Evolutionary conservation across 352 stramenopile genomes (phyloP), one percentile per base, ranked within the genome.

Genomic region (Globisporangium cylindrosporum): DNA sequence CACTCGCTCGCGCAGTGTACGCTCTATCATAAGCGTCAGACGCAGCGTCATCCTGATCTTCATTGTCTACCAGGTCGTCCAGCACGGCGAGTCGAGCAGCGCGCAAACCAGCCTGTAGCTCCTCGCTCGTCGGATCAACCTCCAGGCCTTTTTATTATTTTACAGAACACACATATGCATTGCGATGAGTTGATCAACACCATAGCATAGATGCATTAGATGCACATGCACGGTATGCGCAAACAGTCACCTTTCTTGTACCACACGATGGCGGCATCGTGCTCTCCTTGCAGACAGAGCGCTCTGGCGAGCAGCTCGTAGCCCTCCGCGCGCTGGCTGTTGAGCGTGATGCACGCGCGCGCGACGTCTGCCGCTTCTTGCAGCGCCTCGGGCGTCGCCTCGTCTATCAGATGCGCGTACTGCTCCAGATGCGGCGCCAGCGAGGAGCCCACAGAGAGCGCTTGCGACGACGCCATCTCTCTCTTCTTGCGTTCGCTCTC

Each of bases 51-150:
- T 66, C 69, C 6, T 75, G 71, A 0, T 82, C 72, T 0, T 80
- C 68, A 24, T 77, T 76, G 38, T 82, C 72, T 3, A 78, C 70
- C 14, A 73, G 74, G 22, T 75, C 63, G 53, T 83, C 75, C 0
- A 92, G 59, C 24, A 92, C 85, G 32, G 73, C 75, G 27, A 93
- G 69, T 46, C 85, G 80, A 60, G 85, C 81, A 34, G 71, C 66
- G 66, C 76, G 81, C n/a, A 93, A 70, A 29, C 70, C 69, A 0
- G 29, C 59, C 55, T 82, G 70, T 12, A 93, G 73, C 66, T 84
- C 70, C 15, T 49, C 58, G 59, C 79, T 73, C 7, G 62, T 68
- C 24, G 80, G 77, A 60, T 89, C 61, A 20, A 77, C 20, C 57
- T 70, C 71, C 60, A 93, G 61, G n/a, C 83, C 82, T 32, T 32